Conservation (phyloP, 805 yeast species). For the Diddensiella caesifluorescens region DNA sequence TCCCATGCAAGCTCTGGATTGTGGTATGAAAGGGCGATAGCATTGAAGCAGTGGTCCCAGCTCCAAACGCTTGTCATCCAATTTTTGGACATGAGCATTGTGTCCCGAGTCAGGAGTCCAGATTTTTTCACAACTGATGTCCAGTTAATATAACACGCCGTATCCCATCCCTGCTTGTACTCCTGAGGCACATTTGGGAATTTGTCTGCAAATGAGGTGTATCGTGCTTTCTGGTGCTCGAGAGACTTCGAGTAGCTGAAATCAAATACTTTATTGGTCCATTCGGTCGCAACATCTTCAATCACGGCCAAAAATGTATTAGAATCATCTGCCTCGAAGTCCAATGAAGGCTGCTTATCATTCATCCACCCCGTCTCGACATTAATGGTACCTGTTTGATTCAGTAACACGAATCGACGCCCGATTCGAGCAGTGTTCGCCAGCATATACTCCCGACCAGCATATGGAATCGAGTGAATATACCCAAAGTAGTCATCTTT, state of each 20-base stretch:
- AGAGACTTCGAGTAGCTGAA: background rate
- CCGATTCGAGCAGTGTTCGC: slow-evolving; percentile 3
- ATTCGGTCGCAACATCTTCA: slow-evolving; percentile 4
- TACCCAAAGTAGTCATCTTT: slow-evolving; percentile 3
- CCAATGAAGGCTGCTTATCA: slow-evolving; percentile 4
- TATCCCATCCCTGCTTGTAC: slow-evolving; percentile 1
- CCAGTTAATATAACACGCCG: slow-evolving; percentile 5
- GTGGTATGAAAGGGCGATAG: slow-evolving; percentile 7
- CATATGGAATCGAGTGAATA: slow-evolving; percentile 5
- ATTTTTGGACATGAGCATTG: slow-evolving; percentile 6
- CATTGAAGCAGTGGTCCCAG: slow-evolving; percentile 8
- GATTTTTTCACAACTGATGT: slow-evolving; percentile 2
- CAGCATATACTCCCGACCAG: slow-evolving; percentile 5
- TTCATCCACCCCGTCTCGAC: slow-evolving; percentile 7
- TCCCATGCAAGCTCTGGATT: slow-evolving; percentile 8
- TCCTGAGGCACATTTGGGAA: slow-evolving; percentile 2
- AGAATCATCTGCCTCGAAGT: background rate
- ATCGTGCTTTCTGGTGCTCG: background rate
- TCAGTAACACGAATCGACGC: slow-evolving; percentile 2
- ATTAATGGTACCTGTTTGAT: slow-evolving; percentile 4
- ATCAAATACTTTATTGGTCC: slow-evolving; percentile 3
- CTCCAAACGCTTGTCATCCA: slow-evolving; percentile 8
- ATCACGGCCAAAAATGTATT: slow-evolving; percentile 6
- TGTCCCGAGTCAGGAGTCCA: slow-evolving; percentile 2
- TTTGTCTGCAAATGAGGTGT: slow-evolving; percentile 2